phyloP scores from a whole-genome alignment of 2,329 filamentous ascomycete species.

The Daldinia eschscholtzii region DNA sequence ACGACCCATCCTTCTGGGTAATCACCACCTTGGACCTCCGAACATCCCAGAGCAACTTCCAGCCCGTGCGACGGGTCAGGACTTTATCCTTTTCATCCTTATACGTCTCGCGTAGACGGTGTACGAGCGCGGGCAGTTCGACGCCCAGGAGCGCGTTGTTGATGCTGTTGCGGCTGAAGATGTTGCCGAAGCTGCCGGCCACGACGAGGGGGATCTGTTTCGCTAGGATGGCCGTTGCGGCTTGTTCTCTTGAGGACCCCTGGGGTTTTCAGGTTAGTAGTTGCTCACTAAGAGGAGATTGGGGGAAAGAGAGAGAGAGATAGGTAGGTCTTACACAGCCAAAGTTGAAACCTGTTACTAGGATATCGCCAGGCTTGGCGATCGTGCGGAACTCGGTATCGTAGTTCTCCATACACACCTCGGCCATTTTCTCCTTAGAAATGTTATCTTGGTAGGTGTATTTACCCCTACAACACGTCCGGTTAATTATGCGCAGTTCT shows the following conservation, averaged over 20 bases:
- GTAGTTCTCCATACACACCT: constrained; percentile 95
- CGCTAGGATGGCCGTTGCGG: constrained; percentile 87
- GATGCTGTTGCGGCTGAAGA: constrained; percentile 82
- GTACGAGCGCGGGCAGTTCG: constrained; percentile 75
- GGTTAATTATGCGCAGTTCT: no score
- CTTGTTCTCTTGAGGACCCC: constrained; percentile 84
- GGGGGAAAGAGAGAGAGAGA: no score
- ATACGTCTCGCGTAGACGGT: constrained; percentile 73
- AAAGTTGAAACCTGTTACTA: constrained; percentile 90
- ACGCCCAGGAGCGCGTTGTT: constrained; percentile 82
- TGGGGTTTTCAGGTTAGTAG: no score
- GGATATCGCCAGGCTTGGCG: constrained; percentile 78
- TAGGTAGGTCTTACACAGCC: constrained; percentile 64
- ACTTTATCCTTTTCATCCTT: constrained; percentile 32
- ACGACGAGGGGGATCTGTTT: constrained; percentile 85
- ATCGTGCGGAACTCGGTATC: constrained; percentile 76
- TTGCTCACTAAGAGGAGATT: no score
- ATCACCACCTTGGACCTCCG: constrained; percentile 71
- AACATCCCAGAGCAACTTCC: constrained; percentile 87
- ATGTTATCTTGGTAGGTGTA: constrained; percentile 89
- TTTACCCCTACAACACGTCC: no score
- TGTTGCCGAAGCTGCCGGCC: constrained; percentile 84
- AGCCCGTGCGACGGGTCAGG: constrained; percentile 80
- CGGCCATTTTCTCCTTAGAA: constrained; percentile 81
- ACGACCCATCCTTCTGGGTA: constrained; percentile 75